Evolutionary conservation across 208 protist species (phyloP).

Genomic region (Angomonas ambiguus): DNA sequence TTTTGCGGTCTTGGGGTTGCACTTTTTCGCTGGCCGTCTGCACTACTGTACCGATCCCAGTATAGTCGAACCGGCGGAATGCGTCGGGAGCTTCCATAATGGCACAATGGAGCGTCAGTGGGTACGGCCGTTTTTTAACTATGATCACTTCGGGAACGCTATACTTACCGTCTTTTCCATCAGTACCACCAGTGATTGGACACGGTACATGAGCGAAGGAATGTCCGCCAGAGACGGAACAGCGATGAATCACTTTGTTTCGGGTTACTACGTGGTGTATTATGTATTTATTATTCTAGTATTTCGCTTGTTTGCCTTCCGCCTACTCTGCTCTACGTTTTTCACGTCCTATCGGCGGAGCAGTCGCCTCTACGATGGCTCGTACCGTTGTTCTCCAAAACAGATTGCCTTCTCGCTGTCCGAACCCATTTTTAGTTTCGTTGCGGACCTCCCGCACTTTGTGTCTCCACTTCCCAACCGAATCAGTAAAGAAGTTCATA

Average conservation of each 20-base stretch:
- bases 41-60: slow-evolving; percentile 35
- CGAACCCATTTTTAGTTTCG: slow-evolving; percentile 17
- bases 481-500: slow-evolving; percentile 17
- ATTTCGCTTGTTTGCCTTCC: slow-evolving; percentile 32
- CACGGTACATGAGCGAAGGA: slow-evolving; percentile 36
- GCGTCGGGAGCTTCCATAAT: slow-evolving; percentile 19
- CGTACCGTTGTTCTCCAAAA: slow-evolving; percentile 4
- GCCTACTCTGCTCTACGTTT: slow-evolving; percentile 27
- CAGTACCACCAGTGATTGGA: slow-evolving; percentile 42
- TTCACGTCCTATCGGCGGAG: not conserved
- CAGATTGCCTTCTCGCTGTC: slow-evolving; percentile 9
- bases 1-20: slow-evolving; percentile 42
- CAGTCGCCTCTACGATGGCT: slow-evolving; percentile 14
- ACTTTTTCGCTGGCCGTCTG: slow-evolving; percentile 46
- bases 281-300: slow-evolving; percentile 30
- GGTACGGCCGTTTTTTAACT: slow-evolving; percentile 25
- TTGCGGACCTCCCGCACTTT: slow-evolving; percentile 12
- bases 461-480: slow-evolving; percentile 6
- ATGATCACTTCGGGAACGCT: slow-evolving; percentile 50
- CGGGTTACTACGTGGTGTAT: slow-evolving; percentile 35
- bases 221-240: slow-evolving; percentile 27
- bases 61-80: slow-evolving; percentile 1
- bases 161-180: slow-evolving; percentile 59
- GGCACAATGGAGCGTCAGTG: slow-evolving; percentile 13
- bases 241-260: slow-evolving; percentile 16